These are phyloP conservation scores for Fusarium sambucinum DNA, from an alignment of 2,329 filamentous ascomycete genomes.

Conservation along the genomic window DNA sequence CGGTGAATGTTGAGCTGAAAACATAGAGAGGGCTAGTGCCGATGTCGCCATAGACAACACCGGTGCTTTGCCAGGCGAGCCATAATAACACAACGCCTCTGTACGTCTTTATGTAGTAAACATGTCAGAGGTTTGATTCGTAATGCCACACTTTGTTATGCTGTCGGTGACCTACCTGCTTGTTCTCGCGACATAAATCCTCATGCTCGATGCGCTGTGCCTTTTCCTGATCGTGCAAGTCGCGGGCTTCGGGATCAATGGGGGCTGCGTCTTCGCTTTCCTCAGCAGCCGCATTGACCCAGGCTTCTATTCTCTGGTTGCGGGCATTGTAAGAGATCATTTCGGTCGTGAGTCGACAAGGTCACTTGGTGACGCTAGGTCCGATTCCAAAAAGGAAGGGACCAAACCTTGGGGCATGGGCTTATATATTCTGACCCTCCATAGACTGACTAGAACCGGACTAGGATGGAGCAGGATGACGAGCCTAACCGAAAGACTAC, in stretches of 20 bases:
- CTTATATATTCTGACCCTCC: conserved; percentile 43
- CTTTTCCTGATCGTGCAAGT: conserved; percentile 49
- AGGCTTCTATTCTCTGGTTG: conserved; percentile 47
- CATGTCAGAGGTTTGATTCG: conserved; percentile 18
- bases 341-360: conserved; percentile 39
- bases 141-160: conserved; percentile 2
- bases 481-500: conserved; percentile 36
- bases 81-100: conserved; percentile 50
- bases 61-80: conserved; percentile 73
- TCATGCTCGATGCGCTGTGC: conserved; percentile 49
- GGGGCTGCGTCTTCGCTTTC: conserved; percentile 44
- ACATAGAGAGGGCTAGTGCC: conserved; percentile 77
- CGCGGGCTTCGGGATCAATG: conserved; percentile 45
- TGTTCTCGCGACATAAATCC: conserved; percentile 46
- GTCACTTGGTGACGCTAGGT: conserved; percentile 43
- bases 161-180: conserved; percentile 42
- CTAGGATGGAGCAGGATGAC: conserved; percentile 40
- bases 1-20: conserved; percentile 74
- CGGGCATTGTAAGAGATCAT: conserved; percentile 46
- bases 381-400: conserved; percentile 22
- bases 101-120: conserved; percentile 41
- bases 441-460: conserved; percentile 27
- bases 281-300: conserved; percentile 38
- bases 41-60: conserved; percentile 78
- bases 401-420: conserved; percentile 33